Percentiles rank a stretch among this genome's conserved stretches.
phyloP scores from a whole-genome alignment of 768 basidiomycete species.

The Heimioporus sp. region DNA sequence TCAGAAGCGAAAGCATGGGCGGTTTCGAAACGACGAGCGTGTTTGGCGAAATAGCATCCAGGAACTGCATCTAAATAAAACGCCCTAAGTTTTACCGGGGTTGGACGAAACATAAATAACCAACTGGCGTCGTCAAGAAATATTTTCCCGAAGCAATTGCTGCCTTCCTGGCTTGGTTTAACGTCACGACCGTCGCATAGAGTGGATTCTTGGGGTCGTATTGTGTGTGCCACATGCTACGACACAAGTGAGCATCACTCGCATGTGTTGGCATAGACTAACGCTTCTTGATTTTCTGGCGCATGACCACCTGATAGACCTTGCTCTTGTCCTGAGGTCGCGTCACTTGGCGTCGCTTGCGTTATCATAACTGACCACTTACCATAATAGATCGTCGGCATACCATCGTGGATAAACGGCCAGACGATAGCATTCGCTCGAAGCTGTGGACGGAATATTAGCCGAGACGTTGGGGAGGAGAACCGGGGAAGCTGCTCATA shows the following conservation, averaged over 20 bases:
- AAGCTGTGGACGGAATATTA: slow-evolving; percentile 27
- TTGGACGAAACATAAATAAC: slow-evolving; percentile 5
- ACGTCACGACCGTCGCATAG: slow-evolving; percentile 40
- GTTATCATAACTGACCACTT: neutral
- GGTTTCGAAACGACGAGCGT: slow-evolving; percentile 52
- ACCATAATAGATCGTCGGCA: slow-evolving; percentile 54
- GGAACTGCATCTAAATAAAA: slow-evolving; percentile 44
- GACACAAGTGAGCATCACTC: slow-evolving; percentile 4
- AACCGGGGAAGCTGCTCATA: slow-evolving; percentile 18
- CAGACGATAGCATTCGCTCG: slow-evolving; percentile 49
- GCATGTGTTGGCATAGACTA: slow-evolving; percentile 2
- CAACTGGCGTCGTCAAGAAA: slow-evolving; percentile 49
- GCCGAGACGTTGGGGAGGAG: neutral
- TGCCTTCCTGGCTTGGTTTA: slow-evolving; percentile 55
- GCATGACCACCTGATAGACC: slow-evolving; percentile 43
- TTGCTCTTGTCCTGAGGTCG: slow-evolving; percentile 45
- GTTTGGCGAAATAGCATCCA: slow-evolving; percentile 36
- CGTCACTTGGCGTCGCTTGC: neutral
- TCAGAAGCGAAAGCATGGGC: slow-evolving; percentile 54
- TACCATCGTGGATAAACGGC: slow-evolving; percentile 49
- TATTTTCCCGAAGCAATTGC: slow-evolving; percentile 41
- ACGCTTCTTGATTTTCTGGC: slow-evolving; percentile 54
- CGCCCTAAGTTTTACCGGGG: neutral
- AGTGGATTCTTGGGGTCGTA: slow-evolving; percentile 52
- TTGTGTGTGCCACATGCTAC: slow-evolving; percentile 58